These are phyloP conservation scores for Chenopodium formosanum DNA, from an alignment of 148 eudicot genomes.

Conservation along the genomic window DNA sequence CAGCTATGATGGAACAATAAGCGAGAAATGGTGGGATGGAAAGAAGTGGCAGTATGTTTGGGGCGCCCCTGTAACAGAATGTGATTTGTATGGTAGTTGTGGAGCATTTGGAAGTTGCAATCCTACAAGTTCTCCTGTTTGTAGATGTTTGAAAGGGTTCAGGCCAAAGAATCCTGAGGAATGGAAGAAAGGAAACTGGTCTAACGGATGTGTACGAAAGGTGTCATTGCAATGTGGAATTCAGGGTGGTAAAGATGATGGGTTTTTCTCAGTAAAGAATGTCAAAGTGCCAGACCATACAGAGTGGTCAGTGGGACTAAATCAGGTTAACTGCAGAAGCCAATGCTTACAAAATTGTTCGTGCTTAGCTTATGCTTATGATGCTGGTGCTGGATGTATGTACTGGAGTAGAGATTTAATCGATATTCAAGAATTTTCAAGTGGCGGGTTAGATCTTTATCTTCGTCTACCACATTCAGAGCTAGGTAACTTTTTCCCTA, in stretches of 20 bases:
- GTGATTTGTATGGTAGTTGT: constrained; percentile 35
- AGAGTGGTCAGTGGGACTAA: constrained; percentile 32
- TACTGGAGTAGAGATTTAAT: constrained; percentile 35
- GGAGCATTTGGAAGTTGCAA: constrained; percentile 33
- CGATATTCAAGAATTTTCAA: constrained; percentile 31
- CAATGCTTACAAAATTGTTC: constrained; percentile 34
- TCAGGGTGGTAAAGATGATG: constrained; percentile 28
- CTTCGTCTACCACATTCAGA: constrained; percentile 31
- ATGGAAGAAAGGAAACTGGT: constrained; percentile 39
- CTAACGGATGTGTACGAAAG: constrained; percentile 30
- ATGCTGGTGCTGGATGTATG: constrained; percentile 40
- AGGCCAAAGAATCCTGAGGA: constrained; percentile 23
- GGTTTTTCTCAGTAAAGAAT: constrained; percentile 25
- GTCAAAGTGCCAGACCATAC: constrained; percentile 34
- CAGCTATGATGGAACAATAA: constrained; percentile 31
- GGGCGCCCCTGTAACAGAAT: constrained; percentile 21
- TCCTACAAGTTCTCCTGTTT: constrained; percentile 13
- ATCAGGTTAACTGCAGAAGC: constrained; percentile 28
- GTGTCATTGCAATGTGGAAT: constrained; percentile 27
- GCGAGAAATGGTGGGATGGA: constrained; percentile 35
- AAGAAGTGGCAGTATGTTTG: constrained; percentile 28
- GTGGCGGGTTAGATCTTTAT: constrained; percentile 30
- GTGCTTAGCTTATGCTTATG: constrained; percentile 37
- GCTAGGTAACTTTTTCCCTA: constrained; percentile 18
- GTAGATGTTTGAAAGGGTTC: constrained; percentile 35